Percentiles rank a stretch among this genome's conserved stretches.
Conservation (phyloP, 129 eudicot species). For the Centella asiatica region DNA sequence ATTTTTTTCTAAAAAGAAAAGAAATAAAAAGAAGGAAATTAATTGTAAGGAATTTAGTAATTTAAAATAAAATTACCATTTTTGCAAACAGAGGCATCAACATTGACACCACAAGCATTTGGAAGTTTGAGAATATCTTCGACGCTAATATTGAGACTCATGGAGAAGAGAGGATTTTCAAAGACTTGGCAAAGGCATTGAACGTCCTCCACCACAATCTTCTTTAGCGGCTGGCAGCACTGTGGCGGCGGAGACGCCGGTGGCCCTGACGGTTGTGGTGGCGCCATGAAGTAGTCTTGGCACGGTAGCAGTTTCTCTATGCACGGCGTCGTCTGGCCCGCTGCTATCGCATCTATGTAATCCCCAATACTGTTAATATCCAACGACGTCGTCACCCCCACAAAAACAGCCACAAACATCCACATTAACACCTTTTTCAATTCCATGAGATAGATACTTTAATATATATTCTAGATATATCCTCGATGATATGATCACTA, state of each 20-base stretch:
- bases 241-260: not conserved
- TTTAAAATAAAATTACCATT: no score
- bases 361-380: not conserved
- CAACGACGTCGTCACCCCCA: not conserved
- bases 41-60: no score
- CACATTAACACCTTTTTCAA: no score
- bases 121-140: slow-evolving; percentile 1
- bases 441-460: no score
- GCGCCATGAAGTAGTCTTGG: not conserved
- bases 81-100: not conserved
- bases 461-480: no score
- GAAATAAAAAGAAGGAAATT: no score
- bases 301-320: not conserved
- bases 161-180: not conserved
- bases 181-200: not conserved
- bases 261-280: no score
- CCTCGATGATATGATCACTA: no score
- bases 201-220: not conserved
- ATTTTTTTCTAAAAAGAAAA: no score
- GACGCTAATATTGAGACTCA: not conserved
- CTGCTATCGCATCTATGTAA: not conserved
- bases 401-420: no score
- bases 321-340: not conserved
- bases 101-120: not conserved
- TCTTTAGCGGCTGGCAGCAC: not conserved